These are phyloP conservation scores for Helminthosporium solani DNA, from an alignment of 2,329 filamentous ascomycete genomes.

Conservation along the genomic window DNA sequence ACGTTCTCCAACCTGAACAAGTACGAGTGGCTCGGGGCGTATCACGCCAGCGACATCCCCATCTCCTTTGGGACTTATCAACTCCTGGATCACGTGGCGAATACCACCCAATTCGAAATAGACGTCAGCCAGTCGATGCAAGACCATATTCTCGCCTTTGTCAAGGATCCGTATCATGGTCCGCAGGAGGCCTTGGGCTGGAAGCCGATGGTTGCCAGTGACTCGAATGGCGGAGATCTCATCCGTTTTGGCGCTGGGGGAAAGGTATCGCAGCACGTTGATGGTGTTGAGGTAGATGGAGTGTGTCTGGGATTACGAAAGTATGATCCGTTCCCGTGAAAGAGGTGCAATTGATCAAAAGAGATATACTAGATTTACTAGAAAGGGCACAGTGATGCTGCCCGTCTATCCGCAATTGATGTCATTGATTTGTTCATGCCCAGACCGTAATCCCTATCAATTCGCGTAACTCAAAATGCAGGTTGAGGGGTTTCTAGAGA, in stretches of 20 bases:
- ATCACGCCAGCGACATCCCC: constrained; percentile 20
- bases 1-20: constrained; percentile 12
- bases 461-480: no score
- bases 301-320: constrained; percentile 13
- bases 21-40: constrained; percentile 15
- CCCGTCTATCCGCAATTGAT: no score
- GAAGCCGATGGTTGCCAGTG: constrained; percentile 9
- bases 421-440: no score
- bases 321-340: constrained; percentile 13
- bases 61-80: constrained; percentile 23
- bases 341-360: no score
- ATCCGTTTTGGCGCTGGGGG: constrained; percentile 14
- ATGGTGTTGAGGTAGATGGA: constrained; percentile 15
- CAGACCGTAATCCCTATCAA: no score
- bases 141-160: constrained; percentile 33
- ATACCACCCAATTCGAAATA: constrained; percentile 22
- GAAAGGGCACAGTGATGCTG: no score
- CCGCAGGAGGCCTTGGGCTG: constrained; percentile 11
- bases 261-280: constrained; percentile 11
- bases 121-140: constrained; percentile 36
- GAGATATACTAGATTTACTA: no score
- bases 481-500: no score
- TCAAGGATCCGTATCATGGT: constrained; percentile 25
- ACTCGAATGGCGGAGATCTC: constrained; percentile 10
- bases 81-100: constrained; percentile 6